phyloP scores from a whole-genome alignment of 1,139 yeast species.

The Pichia sp. region DNA sequence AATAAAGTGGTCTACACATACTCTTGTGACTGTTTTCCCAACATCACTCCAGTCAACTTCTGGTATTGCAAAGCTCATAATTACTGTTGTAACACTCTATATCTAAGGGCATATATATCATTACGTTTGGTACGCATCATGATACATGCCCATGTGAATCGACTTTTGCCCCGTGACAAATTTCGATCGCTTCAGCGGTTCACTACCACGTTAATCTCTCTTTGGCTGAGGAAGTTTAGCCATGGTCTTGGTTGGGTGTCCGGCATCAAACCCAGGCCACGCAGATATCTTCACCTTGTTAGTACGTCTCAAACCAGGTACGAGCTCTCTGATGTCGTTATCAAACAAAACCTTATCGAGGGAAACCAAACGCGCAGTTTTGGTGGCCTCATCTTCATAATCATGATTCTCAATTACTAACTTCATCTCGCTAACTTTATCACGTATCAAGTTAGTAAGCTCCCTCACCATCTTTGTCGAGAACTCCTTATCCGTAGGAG shows the following conservation, averaged over 20 bases:
- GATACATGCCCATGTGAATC: too few relatives aligned
- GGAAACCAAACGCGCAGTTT: background rate
- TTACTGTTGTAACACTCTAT: too few relatives aligned
- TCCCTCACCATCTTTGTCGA: slow-evolving; percentile 42
- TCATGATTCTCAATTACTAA: too few relatives aligned
- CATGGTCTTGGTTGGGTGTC: slow-evolving; percentile 46
- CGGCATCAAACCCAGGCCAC: slow-evolving; percentile 66
- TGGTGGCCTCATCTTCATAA: too few relatives aligned
- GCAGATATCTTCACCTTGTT: slow-evolving; percentile 36
- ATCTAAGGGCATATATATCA: too few relatives aligned
- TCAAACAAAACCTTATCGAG: slow-evolving; percentile 5
- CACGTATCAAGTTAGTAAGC: slow-evolving; percentile 38
- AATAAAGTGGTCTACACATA: slow-evolving; percentile 9
- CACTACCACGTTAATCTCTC: too few relatives aligned
- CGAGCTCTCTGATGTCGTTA: slow-evolving; percentile 3
- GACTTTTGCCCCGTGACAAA: too few relatives aligned
- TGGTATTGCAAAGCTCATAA: slow-evolving; percentile 16
- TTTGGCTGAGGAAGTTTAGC: too few relatives aligned
- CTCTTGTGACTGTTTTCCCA: slow-evolving; percentile 19
- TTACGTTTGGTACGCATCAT: too few relatives aligned
- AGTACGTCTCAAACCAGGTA: slow-evolving; percentile 1
- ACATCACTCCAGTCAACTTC: slow-evolving; percentile 25
- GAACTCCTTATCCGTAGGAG: slow-evolving; percentile 49
- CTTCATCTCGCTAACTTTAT: too few relatives aligned
- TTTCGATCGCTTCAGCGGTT: too few relatives aligned